Evolutionary conservation across 805 yeast genomes (phyloP), one percentile per base, ranked within the genome.

Genomic region (Yarrowia hollandica): DNA sequence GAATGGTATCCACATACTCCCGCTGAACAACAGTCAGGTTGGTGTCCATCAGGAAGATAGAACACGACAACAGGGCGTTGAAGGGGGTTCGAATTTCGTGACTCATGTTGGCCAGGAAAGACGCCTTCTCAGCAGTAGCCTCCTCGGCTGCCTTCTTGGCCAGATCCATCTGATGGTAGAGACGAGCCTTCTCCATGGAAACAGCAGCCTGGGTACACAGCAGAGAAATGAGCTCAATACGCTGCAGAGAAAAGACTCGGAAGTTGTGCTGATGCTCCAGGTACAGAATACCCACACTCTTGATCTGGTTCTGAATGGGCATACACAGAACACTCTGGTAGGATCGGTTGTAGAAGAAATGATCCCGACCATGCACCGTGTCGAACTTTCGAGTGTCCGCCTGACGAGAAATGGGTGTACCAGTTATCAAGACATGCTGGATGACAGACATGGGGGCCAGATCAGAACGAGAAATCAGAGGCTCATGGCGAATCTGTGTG

Each of bases 71-170:
- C 62, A 80, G 76, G 3, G 79, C 75, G 64, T 81, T 80, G 68
- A 80, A 80, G 0, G 84, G 84, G 1, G 84, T 80, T 52, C 84
- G 69, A 50, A 80, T 79, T 63, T 80, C 84, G 64, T 80, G 84
- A 1, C 83, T 79, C 84, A 80, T 80, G 62, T 80, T 80, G 7
- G 77, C 78, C 60, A 80, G 65, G 65, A 80, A 80, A 56, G 80
- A 78, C 4, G 83, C 80, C 68, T 79, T 80, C 64, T 78, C 82
- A 5, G 79, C 79, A 1, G 82, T 79, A 4, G 82, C 82, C 56
- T 77, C 81, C 61, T 79, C 82, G 1, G 82, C 82, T 10, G 68
- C 63, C 59, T 64, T 65, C 61, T 65, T 65, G 37, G 68, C 68
- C 16, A 75, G 60, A 63, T 77, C 78, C 76, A 81, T 77, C 63